Conservation (phyloP, 2,329 filamentous ascomycete species). For the Diplocarpon mali region DNA sequence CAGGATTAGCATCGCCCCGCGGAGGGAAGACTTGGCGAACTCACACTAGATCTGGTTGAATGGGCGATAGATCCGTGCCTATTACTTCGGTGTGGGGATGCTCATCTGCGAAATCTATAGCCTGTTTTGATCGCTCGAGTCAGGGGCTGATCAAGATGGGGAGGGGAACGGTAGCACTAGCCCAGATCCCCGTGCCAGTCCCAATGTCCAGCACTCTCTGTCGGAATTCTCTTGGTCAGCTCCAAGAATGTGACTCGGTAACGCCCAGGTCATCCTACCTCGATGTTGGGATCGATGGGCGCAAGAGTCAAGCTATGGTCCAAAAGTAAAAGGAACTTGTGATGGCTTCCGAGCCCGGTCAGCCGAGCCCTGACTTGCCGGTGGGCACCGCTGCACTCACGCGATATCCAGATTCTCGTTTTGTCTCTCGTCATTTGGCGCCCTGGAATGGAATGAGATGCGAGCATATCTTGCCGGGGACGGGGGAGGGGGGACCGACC, state of each 20-base stretch:
- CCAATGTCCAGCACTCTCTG: slow-evolving; percentile 31
- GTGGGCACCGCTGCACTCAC: slow-evolving; percentile 4
- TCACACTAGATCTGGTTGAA: slow-evolving; percentile 30
- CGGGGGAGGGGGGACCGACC: slow-evolving; percentile 6
- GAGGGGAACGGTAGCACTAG: neutral
- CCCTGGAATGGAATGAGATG: slow-evolving; percentile 16
- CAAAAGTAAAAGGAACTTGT: slow-evolving; percentile 20
- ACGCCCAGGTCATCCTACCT: slow-evolving; percentile 7
- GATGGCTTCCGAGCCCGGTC: slow-evolving; percentile 21
- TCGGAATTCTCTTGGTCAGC: slow-evolving; percentile 2
- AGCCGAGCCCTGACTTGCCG: neutral
- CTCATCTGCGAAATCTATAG: slow-evolving; percentile 29
- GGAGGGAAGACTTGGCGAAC: neutral
- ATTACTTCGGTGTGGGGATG: slow-evolving; percentile 25
- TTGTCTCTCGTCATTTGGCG: slow-evolving; percentile 24
- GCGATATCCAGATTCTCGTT: slow-evolving; percentile 23
- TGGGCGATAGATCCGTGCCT: slow-evolving; percentile 28
- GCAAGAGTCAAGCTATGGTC: slow-evolving; percentile 20
- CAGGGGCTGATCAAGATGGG: neutral
- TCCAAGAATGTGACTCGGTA: neutral
- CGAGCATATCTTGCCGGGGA: too few relatives aligned
- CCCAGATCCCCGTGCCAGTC: slow-evolving; percentile 35
- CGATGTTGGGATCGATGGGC: slow-evolving; percentile 23
- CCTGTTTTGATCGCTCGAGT: slow-evolving; percentile 1
- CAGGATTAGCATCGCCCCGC: neutral